Evolutionary conservation across 768 basidiomycete species (phyloP).

Genomic region (Lactarius quietus): DNA sequence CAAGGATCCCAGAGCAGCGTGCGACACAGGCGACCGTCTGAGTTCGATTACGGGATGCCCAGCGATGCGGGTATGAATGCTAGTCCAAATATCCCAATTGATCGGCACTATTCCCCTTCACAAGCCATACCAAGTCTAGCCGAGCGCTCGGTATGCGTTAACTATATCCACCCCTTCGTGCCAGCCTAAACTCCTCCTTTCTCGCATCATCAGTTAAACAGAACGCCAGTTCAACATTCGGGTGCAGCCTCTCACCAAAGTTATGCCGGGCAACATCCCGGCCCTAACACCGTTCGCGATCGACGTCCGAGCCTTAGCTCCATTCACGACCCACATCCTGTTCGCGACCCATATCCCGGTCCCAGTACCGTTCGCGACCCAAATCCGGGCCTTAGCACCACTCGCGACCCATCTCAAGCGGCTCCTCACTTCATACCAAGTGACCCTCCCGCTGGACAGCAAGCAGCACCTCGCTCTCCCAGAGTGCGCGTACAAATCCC

Average conservation of each 20-base stretch:
- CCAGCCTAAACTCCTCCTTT: not conserved
- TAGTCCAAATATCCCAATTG: not conserved
- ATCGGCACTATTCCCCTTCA: not conserved
- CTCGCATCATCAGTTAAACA: not conserved
- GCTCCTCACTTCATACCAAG: not conserved
- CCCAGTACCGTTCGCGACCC: too few species aligned
- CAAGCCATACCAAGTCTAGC: not conserved
- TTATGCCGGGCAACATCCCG: slow-evolving; percentile 1
- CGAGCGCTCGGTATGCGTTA: slow-evolving; percentile 10
- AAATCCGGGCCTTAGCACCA: too few species aligned
- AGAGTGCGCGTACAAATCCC: slow-evolving; percentile 13
- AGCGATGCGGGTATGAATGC: not conserved
- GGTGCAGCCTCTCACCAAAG: not conserved
- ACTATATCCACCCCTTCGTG: too few species aligned
- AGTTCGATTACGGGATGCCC: not conserved
- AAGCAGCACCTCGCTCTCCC: not conserved
- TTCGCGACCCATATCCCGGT: too few species aligned
- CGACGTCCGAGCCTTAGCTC: not conserved
- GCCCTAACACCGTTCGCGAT: not conserved
- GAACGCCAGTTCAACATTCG: not conserved
- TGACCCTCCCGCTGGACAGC: not conserved
- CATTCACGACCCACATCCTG: too few species aligned
- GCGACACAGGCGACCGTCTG: slow-evolving; percentile 1
- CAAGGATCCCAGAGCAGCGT: not conserved
- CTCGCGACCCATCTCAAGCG: not conserved